phyloP scores from a whole-genome alignment of 345 rosid genomes.

The Punica granatum region DNA sequence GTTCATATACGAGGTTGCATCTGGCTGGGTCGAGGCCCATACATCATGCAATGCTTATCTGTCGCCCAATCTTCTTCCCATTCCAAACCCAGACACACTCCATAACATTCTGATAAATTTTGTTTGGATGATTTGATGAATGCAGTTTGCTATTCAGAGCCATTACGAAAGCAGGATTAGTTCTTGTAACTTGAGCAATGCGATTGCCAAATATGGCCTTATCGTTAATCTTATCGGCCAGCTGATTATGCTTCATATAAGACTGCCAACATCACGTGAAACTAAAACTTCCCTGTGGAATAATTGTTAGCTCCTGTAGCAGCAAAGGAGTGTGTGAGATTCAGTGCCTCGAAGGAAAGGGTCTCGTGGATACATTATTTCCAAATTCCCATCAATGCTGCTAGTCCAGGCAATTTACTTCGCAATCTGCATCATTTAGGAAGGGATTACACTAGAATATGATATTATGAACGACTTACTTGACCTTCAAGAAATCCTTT shows the following conservation, averaged over 20 bases:
- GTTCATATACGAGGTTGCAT: slow-evolving; percentile 44
- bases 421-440: not conserved
- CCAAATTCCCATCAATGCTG: not conserved
- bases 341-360: not conserved
- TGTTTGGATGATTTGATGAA: too few relatives aligned
- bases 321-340: not conserved
- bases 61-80: slow-evolving; percentile 49
- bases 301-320: not conserved
- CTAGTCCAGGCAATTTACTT: not conserved
- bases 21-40: slow-evolving; percentile 95
- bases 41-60: slow-evolving; percentile 56
- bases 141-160: not conserved
- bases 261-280: not conserved
- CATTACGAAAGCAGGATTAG: not conserved
- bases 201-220: not conserved
- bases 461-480: not conserved
- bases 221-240: not conserved
- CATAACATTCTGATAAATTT: too few relatives aligned
- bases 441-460: not conserved
- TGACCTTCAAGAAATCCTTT: not conserved
- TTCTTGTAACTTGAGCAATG: not conserved
- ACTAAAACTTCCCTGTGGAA: not conserved
- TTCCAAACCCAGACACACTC: slow-evolving; percentile 66
- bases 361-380: not conserved
- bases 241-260: not conserved